Evolutionary conservation across 169 alveolate species (phyloP), one percentile per base, ranked within the genome.

Genomic region (Cryptosporidium ubiquitum): DNA sequence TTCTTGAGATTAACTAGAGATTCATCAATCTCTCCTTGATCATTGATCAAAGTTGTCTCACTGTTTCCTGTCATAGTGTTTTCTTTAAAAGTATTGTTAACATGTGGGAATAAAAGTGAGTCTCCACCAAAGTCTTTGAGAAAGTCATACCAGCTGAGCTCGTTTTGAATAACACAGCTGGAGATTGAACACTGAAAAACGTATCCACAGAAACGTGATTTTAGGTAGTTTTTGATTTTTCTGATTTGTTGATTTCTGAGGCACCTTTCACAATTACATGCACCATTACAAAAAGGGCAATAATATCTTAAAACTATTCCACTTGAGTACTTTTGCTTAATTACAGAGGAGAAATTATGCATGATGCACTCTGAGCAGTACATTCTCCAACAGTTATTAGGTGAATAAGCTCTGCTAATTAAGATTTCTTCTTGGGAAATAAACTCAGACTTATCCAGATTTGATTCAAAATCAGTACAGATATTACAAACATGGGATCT

Each of bases 341-440:
- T 79, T 9, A 79, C 51, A 4, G 89, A 79, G 20, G 89, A 79
- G 55, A 79, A 79, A 47, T 79, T 79, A 39, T 79, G 89, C 74
- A 79, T 37, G 20, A 79, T 79, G 66, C 89, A 79, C 3, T 79
- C 89, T 29, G 89, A 79, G 37, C 89, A 79, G 39, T 79, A 79
- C 89, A 79, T 79, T n/a, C 89, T 37, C 89, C 89, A 79, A 61
- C 89, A 79, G 40, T 79, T 79, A 47, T 79, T 79, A 5, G 75
- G 75, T 4, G 89, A 61, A 35, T 61, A 61, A 12, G 79, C 89
- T 6, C 89, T 58, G 26, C 79, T 79, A 9, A 79, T 51, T 9
- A 61, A n/a, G n/a, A 79, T 52, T 5, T 79, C 74, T 23, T 79
- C 68, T 20, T 55, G 33, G 35, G 37, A 10, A 51, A 16, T 31